These are phyloP conservation scores for Amphichorda felina DNA, from an alignment of 2,329 filamentous ascomycete genomes.

Conservation along the genomic window DNA sequence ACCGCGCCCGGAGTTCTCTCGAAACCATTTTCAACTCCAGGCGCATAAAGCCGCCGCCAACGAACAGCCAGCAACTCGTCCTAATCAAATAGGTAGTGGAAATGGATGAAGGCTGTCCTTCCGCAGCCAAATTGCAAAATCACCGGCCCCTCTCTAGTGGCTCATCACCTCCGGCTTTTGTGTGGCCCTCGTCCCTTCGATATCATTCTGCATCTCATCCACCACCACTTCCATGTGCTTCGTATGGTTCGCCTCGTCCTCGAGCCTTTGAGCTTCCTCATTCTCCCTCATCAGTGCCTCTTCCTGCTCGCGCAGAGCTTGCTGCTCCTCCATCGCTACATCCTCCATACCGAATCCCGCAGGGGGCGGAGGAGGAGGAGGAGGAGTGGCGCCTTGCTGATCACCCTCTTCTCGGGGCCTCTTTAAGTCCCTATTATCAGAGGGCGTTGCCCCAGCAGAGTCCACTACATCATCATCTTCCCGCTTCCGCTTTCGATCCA, in stretches of 20 bases:
- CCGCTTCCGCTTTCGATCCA: slow-evolving; percentile 57
- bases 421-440: slow-evolving; percentile 39
- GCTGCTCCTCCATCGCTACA: slow-evolving; percentile 27
- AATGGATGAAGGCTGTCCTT: too few relatives aligned
- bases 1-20: too few relatives aligned
- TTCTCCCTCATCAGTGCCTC: slow-evolving; percentile 38
- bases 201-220: slow-evolving; percentile 11
- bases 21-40: too few relatives aligned
- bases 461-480: slow-evolving; percentile 16
- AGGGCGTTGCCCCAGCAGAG: slow-evolving; percentile 34
- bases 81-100: too few relatives aligned
- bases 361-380: slow-evolving; percentile 36
- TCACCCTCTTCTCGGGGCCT: slow-evolving; percentile 12
- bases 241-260: slow-evolving; percentile 29
- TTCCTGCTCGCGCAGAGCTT: slow-evolving; percentile 35
- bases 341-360: slow-evolving; percentile 10
- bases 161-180: slow-evolving; percentile 8
- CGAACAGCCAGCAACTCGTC: too few relatives aligned
- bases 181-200: slow-evolving; percentile 2
- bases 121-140: too few relatives aligned
- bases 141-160: slow-evolving; percentile 6
- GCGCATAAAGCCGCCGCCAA: too few relatives aligned
- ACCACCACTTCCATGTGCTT: slow-evolving; percentile 13
- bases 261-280: slow-evolving; percentile 40
- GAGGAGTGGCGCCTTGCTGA: slow-evolving; percentile 20